Evolutionary conservation across 129 eudicot species (phyloP), one percentile per base, ranked within the genome.

Genomic region (Deinandra increscens): DNA sequence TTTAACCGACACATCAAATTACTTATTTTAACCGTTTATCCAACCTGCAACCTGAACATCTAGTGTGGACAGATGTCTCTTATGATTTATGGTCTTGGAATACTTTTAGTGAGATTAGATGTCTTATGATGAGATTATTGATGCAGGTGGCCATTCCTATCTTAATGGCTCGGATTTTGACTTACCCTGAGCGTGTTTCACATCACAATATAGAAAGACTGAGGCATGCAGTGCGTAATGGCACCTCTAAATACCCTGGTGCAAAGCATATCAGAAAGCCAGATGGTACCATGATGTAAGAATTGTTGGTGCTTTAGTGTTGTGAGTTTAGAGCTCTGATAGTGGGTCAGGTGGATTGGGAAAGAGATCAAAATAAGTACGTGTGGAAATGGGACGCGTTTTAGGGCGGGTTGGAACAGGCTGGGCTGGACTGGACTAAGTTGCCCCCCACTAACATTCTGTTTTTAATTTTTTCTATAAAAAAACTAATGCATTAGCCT

Each of bases 111-210:
- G 15, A 39, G 33, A 29, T 39, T 39, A 66, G 37, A 22, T 53
- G 37, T 26, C 41, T 13, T 61, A 59, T 67, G 19, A 78, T 63
- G 43, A 62, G 18, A 38, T 68, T 20, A 60, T 66, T 42, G 71
- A 37, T 80, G 54, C 84, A 92, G 98, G 96, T 93, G 69, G 99
- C 87, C 36, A 71, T 93, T 76, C 99, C 99, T 14, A 75, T 89
- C 20, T 77, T 84, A 22, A 93, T 93, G 99, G 99, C 99, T 60
- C 66, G 65, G 63, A 89, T 87, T 60, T 80, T 93, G 63, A 87
- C 99, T 44, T 93, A 81, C 72, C 97, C 99, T 1, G 99, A 93
- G 78, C 85, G 91, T 17, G 99, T 93, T 69, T 89, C 91, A 65
- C 83, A 70, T 80, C 97, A 93, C 72, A 93, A 93, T 79, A 87